A percentile compares a stretch with the other conserved stretches of the same genome.
phyloP scores from a whole-genome alignment of 2,329 filamentous ascomycete genomes.

The Scleromitrula shiraiana region DNA sequence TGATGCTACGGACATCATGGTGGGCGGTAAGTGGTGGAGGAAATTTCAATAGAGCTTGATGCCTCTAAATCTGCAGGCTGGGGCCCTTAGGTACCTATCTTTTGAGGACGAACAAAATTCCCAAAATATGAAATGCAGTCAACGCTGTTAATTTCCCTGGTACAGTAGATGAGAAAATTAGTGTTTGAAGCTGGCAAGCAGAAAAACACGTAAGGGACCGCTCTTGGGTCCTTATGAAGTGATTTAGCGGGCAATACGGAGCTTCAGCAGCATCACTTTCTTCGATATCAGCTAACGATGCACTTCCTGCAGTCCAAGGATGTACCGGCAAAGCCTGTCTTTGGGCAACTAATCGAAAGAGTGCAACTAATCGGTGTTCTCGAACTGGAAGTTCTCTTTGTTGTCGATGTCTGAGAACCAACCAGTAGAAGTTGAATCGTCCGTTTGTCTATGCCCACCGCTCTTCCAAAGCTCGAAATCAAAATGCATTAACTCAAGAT shows the following conservation, averaged over 20 bases:
- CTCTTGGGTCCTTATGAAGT: conserved; percentile 19
- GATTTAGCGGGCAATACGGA: conserved; percentile 17
- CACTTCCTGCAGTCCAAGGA: conserved; percentile 22
- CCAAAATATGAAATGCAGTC: conserved; percentile 11
- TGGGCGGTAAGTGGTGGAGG: conserved; percentile 20
- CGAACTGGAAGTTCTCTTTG: conserved; percentile 39
- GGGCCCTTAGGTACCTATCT: conserved; percentile 15
- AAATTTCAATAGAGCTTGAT: conserved; percentile 12
- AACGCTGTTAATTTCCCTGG: conserved; percentile 12
- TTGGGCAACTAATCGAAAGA: no score
- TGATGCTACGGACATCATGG: conserved; percentile 57
- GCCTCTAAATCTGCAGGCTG: conserved; percentile 23
- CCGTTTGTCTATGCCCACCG: conserved; percentile 44
- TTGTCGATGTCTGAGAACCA: conserved; percentile 42
- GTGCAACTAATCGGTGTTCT: conserved; percentile 28
- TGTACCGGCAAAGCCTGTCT: conserved; percentile 17
- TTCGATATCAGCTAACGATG: conserved; percentile 21
- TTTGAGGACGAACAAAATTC: conserved; percentile 18
- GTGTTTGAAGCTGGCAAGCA: conserved; percentile 23
- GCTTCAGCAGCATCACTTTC: conserved; percentile 17
- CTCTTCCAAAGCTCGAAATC: conserved; percentile 36
- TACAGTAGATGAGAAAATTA: conserved; percentile 17
- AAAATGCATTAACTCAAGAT: conserved; percentile 30
- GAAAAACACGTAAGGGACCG: conserved; percentile 17
- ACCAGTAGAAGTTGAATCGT: conserved; percentile 29